These are phyloP conservation scores for Heimioporus sp. DNA, from an alignment of 768 basidiomycete genomes.

Conservation along the genomic window DNA sequence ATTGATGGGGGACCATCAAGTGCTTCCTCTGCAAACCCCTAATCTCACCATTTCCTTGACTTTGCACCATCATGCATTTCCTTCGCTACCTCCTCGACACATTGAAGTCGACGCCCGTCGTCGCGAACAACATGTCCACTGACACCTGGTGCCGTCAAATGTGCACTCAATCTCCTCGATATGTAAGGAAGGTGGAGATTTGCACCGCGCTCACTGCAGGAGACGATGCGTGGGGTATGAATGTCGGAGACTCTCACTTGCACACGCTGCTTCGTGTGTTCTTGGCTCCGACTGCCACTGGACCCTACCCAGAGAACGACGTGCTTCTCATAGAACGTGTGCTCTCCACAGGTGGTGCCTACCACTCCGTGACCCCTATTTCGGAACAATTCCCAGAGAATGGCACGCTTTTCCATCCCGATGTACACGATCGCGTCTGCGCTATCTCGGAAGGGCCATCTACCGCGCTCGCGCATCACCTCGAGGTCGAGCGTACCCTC, in stretches of 20 bases:
- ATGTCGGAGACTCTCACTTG: background rate
- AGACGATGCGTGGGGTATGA: background rate
- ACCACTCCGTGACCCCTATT: constrained; percentile 6
- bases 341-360: constrained; percentile 6
- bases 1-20: too few species aligned
- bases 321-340: constrained; percentile 14
- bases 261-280: constrained; percentile 10
- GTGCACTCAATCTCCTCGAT: background rate
- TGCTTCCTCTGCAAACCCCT: too few species aligned
- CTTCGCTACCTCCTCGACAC: too few species aligned
- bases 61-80: too few species aligned
- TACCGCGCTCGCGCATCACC: background rate
- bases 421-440: constrained; percentile 12
- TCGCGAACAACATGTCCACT: constrained; percentile 1
- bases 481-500: constrained; percentile 14
- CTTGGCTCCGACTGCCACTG: background rate
- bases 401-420: constrained; percentile 5
- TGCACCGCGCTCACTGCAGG: constrained; percentile 4
- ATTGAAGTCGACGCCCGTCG: background rate
- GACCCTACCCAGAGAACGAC: background rate
- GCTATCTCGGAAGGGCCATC: background rate
- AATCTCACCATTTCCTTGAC: too few species aligned
- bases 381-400: background rate
- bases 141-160: constrained; percentile 1
- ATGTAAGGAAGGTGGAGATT: constrained; percentile 10